These are phyloP conservation scores for Martensiomyces pterosporus DNA, from an alignment of 192 early-diverging fungal genomes.

Conservation along the genomic window DNA sequence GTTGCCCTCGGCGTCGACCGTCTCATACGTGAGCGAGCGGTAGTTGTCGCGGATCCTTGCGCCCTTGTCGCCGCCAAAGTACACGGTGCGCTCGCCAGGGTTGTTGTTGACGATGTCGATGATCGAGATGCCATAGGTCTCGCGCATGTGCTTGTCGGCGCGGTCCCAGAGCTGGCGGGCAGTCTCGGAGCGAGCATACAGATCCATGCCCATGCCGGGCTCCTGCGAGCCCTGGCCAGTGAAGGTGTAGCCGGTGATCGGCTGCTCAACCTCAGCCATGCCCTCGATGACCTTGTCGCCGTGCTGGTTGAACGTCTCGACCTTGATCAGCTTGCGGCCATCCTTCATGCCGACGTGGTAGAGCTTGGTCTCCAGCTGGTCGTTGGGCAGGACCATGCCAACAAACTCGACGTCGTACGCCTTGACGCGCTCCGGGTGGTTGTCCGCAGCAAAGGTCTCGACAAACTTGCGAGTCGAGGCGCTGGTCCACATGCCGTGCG, in stretches of 20 bases:
- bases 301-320: conserved; percentile 83
- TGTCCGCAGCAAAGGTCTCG: conserved; percentile 91
- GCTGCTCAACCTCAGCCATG: conserved; percentile 91
- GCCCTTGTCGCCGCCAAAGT: conserved; percentile 51
- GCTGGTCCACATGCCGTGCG: conserved; percentile 97
- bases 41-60: conserved; percentile 53
- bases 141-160: conserved; percentile 81
- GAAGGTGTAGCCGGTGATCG: conserved; percentile 86
- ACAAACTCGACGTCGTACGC: conserved; percentile 84
- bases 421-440: conserved; percentile 82
- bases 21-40: conserved; percentile 89
- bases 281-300: conserved; percentile 75
- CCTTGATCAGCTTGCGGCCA: conserved; percentile 91
- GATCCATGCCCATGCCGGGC: conserved; percentile 93
- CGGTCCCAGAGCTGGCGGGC: conserved; percentile 89
- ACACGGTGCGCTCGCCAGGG: conserved; percentile 51
- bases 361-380: conserved; percentile 85
- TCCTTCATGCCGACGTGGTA: conserved; percentile 93
- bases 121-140: conserved; percentile 64
- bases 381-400: conserved; percentile 90
- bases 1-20: conserved; percentile 67
- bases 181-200: conserved; percentile 75
- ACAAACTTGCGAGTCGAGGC: conserved; percentile 94
- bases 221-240: conserved; percentile 97
- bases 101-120: conserved; percentile 51